Evolutionary conservation across 768 basidiomycete genomes (phyloP).

Genomic region (Tricholoma bakamatsutake): DNA sequence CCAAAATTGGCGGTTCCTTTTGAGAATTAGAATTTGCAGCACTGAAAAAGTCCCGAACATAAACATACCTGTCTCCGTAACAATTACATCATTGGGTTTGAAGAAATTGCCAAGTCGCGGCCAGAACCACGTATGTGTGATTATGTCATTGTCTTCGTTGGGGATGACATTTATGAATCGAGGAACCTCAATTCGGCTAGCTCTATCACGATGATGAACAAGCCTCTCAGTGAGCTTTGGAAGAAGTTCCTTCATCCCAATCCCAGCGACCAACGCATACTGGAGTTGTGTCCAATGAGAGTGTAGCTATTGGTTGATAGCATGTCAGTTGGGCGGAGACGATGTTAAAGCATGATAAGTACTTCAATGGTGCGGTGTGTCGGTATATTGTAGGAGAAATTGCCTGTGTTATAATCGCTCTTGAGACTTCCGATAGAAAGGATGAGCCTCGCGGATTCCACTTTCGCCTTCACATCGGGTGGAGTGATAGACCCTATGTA

Average conservation of each 20-base stretch:
- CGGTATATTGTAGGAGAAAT: conserved; percentile 73
- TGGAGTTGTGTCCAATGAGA: conserved; percentile 65
- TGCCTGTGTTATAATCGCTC: conserved; percentile 86
- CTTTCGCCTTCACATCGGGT: conserved; percentile 59
- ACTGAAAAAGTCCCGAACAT: neutral
- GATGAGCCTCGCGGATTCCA: conserved; percentile 72
- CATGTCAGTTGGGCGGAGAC: neutral
- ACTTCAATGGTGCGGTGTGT: conserved; percentile 60
- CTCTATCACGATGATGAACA: conserved; percentile 31
- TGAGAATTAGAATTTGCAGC: neutral
- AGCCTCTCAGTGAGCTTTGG: conserved; percentile 61
- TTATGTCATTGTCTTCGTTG: conserved; percentile 41
- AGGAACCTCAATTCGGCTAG: conserved; percentile 42
- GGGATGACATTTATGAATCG: conserved; percentile 39
- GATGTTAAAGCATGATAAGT: neutral
- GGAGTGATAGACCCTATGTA: conserved; percentile 70
- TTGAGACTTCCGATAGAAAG: conserved; percentile 66
- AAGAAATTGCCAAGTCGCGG: conserved; percentile 73
- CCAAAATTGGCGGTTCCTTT: conserved; percentile 80
- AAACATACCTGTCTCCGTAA: conserved; percentile 75
- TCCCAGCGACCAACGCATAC: conserved; percentile 54
- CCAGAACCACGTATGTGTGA: conserved; percentile 84
- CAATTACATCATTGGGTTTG: conserved; percentile 62
- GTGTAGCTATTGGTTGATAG: conserved; percentile 48
- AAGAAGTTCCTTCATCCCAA: conserved; percentile 75